Evolutionary conservation across 805 yeast species (phyloP), one percentile per base, ranked within the genome.

Genomic region (Hanseniaspora lindneri): DNA sequence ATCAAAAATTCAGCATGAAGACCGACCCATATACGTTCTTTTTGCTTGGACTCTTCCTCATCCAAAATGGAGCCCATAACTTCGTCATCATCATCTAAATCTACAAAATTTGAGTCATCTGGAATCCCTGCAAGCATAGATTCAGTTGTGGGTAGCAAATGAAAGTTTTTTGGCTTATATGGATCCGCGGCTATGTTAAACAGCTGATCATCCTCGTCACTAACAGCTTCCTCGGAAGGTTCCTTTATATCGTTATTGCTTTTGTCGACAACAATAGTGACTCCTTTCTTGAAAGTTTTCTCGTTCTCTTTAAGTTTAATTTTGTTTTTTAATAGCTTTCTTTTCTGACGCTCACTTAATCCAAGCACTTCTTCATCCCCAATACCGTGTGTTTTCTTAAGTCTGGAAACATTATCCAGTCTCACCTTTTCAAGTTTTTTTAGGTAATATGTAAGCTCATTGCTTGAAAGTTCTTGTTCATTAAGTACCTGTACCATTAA

Each of bases 21-120:
- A 2, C 92, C 88, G 47, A 83, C 78, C 97, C 98, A 92, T 3
- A 88, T 76, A 52, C 82, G 72, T 55, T 86, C 88, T 62, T 89
- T 92, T 54, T 80, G 60, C 50, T 67, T 71, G 10, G 79, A 72
- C 53, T 88, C 96, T 44, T 80, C 86, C 47, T 73, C 78, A 2
- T 75, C 71, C 41, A 92, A 68, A 37, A 84, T 58, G 29, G 79
- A 70, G 0, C 67, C 65, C 4, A 76, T 77, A 11, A 85, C 69
- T 55, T 86, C 95, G 13, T 79, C 89, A 59, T 87, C 96, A 55
- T 84, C 94, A 4, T 81, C 81, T 56, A 86, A 95, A 8, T 79
- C 77, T 39, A 81, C 68, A 43, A 77, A 69, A 1, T 74, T 80
- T 1, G 76, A 77, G 41, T 76, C 80, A 25, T 81, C 83, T 0